A percentile compares a stretch with the other conserved stretches of the same genome.
These are phyloP conservation scores for Astragalus glycyphyllos DNA, from an alignment of 306 rosid species.

Conservation along the genomic window DNA sequence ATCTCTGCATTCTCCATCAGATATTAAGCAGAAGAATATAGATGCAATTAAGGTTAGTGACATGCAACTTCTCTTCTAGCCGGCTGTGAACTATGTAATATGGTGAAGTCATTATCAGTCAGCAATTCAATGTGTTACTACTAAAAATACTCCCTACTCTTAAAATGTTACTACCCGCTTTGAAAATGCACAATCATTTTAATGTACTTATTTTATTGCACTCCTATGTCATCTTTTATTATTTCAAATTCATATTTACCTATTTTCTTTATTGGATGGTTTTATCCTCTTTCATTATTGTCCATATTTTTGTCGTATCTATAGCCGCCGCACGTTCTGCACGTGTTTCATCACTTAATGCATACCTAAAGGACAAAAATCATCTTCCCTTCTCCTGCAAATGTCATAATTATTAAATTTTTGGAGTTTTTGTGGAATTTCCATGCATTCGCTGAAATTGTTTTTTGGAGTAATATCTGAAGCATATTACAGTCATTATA, in stretches of 20 bases:
- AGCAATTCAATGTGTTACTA: conserved; percentile 16
- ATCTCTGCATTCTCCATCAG: conserved; percentile 95
- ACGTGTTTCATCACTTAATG: conserved; percentile 14
- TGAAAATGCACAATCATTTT: conserved; percentile 33
- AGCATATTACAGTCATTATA: conserved; percentile 1
- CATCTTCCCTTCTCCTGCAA: conserved; percentile 16
- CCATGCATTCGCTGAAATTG: conserved; percentile 34
- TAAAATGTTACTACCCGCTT: conserved; percentile 19
- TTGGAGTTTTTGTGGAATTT: conserved; percentile 11
- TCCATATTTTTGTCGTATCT: conserved; percentile 22
- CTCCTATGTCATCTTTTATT: conserved; percentile 23
- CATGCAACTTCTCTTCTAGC: conserved; percentile 40
- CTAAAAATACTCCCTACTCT: conserved; percentile 16
- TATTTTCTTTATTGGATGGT: conserved; percentile 12
- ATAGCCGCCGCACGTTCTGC: conserved; percentile 32
- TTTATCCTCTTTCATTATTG: conserved; percentile 16
- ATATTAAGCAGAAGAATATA: conserved; percentile 91
- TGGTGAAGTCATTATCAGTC: conserved; percentile 21
- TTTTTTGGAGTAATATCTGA: conserved; percentile 24
- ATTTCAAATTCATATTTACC: conserved; percentile 27
- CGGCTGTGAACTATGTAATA: conserved; percentile 18
- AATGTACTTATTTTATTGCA: conserved; percentile 7
- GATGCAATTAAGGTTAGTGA: conserved; percentile 94
- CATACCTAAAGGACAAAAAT: conserved; percentile 18
- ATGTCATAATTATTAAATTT: conserved; percentile 16